These are phyloP conservation scores for Holtermanniella nyarrowii DNA, from an alignment of 768 basidiomycete species.

Conservation along the genomic window DNA sequence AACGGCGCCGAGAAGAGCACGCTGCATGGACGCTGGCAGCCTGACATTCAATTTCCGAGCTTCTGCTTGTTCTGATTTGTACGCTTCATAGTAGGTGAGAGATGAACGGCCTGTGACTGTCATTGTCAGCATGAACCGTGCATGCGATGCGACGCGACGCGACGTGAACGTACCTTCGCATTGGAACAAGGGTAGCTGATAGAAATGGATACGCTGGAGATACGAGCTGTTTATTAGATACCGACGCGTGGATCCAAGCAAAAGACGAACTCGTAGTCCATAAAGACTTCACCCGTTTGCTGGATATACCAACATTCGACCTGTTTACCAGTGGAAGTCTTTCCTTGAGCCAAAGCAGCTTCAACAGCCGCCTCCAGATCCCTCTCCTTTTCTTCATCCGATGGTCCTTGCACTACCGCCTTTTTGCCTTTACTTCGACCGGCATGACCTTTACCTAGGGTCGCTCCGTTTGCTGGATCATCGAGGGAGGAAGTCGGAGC, in stretches of 20 bases:
- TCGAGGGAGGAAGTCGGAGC: neutral
- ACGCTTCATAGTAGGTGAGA: slow-evolving; percentile 86
- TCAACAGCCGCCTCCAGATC: slow-evolving; percentile 3
- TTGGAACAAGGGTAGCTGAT: slow-evolving; percentile 85
- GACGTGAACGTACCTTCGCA: slow-evolving; percentile 52
- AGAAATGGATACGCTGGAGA: slow-evolving; percentile 86
- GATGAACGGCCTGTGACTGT: slow-evolving; percentile 80
- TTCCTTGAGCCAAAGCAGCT: neutral
- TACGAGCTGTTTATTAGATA: slow-evolving; percentile 51
- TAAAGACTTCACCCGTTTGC: slow-evolving; percentile 95
- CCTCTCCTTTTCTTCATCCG: slow-evolving; percentile 3
- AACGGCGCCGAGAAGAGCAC: slow-evolving; percentile 77
- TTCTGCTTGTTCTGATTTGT: slow-evolving; percentile 83
- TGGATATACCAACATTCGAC: slow-evolving; percentile 81
- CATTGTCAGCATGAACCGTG: neutral
- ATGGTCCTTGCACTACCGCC: neutral
- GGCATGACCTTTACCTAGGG: neutral
- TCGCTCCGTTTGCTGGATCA: neutral
- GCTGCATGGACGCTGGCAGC: slow-evolving; percentile 87
- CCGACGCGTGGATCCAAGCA: slow-evolving; percentile 33
- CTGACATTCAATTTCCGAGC: slow-evolving; percentile 77
- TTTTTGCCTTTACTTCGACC: slow-evolving; percentile 7
- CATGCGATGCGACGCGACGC: neutral
- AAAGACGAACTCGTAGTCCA: slow-evolving; percentile 76
- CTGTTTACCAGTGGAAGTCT: slow-evolving; percentile 23